A percentile compares a stretch with the other conserved stretches of the same genome.
phyloP scores from a whole-genome alignment of 768 basidiomycete species.

The Rhodotorula taiwanensis region DNA sequence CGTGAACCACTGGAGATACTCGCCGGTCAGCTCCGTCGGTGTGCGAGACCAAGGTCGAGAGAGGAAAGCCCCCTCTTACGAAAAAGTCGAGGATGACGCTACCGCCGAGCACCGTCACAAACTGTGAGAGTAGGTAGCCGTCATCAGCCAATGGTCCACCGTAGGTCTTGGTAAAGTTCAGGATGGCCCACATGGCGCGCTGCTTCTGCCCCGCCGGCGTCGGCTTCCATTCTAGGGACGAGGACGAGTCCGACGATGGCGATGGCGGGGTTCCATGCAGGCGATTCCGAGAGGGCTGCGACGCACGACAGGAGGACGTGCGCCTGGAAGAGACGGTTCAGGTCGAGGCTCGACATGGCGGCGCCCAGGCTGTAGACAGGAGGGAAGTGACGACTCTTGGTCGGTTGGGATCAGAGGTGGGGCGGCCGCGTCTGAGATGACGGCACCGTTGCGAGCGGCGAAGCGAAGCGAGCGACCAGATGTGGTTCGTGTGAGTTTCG shows the following conservation, averaged over 20 bases:
- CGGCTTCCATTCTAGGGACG: neutral
- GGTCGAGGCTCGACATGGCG: constrained; percentile 15
- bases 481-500: too few species aligned
- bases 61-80: neutral
- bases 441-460: too few species aligned
- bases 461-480: too few species aligned
- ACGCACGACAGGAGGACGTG: constrained; percentile 12
- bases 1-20: constrained; percentile 13
- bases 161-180: neutral
- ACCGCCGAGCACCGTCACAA: constrained; percentile 5
- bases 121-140: neutral
- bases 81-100: constrained; percentile 15
- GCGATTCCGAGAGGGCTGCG: constrained; percentile 10
- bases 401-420: too few species aligned
- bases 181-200: neutral
- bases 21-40: neutral
- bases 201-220: neutral
- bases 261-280: constrained; percentile 24
- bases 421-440: too few species aligned
- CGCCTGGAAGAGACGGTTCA: constrained; percentile 12
- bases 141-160: neutral
- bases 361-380: too few species aligned
- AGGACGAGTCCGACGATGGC: constrained; percentile 21
- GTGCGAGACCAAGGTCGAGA: too few species aligned
- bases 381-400: too few species aligned